Evolutionary conservation across 2,329 filamentous ascomycete species (phyloP), one percentile per base, ranked within the genome.

Genomic region (Delphinella strobiligena): DNA sequence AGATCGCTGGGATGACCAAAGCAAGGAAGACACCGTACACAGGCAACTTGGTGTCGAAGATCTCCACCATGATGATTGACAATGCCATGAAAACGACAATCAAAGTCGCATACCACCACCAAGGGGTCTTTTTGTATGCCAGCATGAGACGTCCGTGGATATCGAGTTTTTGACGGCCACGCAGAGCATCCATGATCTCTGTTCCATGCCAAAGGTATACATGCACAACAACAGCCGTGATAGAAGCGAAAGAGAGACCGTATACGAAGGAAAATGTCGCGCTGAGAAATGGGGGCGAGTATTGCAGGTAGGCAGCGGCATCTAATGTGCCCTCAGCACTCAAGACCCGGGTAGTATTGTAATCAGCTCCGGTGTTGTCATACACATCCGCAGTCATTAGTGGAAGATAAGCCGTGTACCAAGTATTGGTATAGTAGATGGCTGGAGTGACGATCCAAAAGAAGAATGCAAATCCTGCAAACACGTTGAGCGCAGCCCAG

Each of bases 11-110:
- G 39, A 93, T 85, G 18, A 68, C 74, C 2, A 93, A 69, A 1
- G 86, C 82, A 4, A 93, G 70, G 12, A 93, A 66, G 3, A 93
- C 68, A 3, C 86, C 86, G 52, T 91, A 91, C 81, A 86, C 93
- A 0, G 86, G 86, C 12, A 55, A 45, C 36, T 53, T 35, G 1
- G 51, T 54, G 17, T 51, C 32, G 36, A 47, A 55, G 11, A 51
- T 40, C 37, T 53, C 50, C 2, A 45, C 51, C 42, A 53, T 39
- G 2, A 54, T 49, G 31, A 53, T 50, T 0, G 51, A 50, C 0
- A 54, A 44, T 7, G 48, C 51, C 2, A 47, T 50, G 40, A 49
- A 51, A 29, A 53, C 33, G 17, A 49, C 45, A 4, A 51, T 41
- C 5, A 53, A 40, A 4, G 47, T 36, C 3, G 43, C 45, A 17